These are phyloP conservation scores for Trichoderma cornu-damae DNA, from an alignment of 2,329 filamentous ascomycete species.

Conservation along the genomic window DNA sequence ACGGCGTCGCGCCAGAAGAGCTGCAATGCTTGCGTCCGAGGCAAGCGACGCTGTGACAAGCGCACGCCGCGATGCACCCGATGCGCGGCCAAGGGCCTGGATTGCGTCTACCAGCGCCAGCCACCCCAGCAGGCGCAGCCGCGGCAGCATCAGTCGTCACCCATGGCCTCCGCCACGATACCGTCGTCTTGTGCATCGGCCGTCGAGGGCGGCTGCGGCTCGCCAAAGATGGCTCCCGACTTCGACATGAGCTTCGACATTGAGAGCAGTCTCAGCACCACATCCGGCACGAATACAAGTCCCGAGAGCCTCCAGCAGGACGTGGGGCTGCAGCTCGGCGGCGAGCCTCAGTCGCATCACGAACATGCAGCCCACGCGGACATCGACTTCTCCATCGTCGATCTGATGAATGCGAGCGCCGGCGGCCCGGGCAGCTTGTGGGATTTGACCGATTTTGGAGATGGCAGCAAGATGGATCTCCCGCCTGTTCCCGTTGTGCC, in stretches of 20 bases:
- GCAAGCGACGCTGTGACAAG: constrained; percentile 47
- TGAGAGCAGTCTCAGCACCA: constrained; percentile 28
- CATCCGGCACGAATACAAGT: constrained; percentile 30
- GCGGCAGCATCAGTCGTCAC: constrained; percentile 30
- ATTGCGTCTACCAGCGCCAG: constrained; percentile 39
- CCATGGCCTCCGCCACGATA: background rate
- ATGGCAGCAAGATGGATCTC: constrained; percentile 30
- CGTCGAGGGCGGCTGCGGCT: constrained; percentile 22
- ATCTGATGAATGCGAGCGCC: constrained; percentile 27
- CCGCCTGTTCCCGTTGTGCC: constrained; percentile 28
- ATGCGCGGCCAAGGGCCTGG: constrained; percentile 39
- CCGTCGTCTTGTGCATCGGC: constrained; percentile 20
- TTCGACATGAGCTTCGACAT: constrained; percentile 38
- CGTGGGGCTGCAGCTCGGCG: constrained; percentile 24
- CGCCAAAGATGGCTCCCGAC: constrained; percentile 25
- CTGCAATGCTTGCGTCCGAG: constrained; percentile 45
- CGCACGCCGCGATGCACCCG: constrained; percentile 39
- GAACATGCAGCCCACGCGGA: constrained; percentile 17
- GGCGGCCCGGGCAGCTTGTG: constrained; percentile 8
- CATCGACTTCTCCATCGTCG: constrained; percentile 35
- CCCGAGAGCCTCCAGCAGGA: constrained; percentile 30
- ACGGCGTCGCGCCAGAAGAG: constrained; percentile 47
- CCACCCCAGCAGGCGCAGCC: constrained; percentile 24
- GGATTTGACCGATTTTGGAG: constrained; percentile 20
- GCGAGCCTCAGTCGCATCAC: constrained; percentile 15